Evolutionary conservation across 2,329 filamentous ascomycete genomes (phyloP).

Genomic region (Fusarium floridanum): DNA sequence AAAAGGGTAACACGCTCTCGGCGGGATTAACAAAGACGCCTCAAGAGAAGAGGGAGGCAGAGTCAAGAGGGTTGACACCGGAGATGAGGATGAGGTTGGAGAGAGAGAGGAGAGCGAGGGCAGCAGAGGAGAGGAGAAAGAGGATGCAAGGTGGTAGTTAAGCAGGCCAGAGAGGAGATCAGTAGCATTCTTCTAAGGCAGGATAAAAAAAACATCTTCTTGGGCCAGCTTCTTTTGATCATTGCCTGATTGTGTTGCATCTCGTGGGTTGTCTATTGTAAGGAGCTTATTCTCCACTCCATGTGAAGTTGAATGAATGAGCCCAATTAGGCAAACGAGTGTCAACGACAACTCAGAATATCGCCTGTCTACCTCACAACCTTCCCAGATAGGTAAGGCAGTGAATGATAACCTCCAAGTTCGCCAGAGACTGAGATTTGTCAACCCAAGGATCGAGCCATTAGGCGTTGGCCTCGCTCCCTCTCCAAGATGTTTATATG

Average conservation of each 20-base stretch:
- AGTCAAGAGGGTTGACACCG: slow-evolving; percentile 84
- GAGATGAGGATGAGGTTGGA: slow-evolving; percentile 89
- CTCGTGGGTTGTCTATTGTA: background rate
- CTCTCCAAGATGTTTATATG: background rate
- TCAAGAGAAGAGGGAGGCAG: slow-evolving; percentile 85
- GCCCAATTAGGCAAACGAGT: background rate
- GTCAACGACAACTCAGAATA: background rate
- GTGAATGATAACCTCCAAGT: background rate
- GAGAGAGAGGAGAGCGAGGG: slow-evolving; percentile 88
- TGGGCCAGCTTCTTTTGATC: background rate
- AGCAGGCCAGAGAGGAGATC: background rate
- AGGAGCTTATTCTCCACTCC: background rate
- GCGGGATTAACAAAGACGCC: slow-evolving; percentile 77
- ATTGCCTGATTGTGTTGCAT: background rate
- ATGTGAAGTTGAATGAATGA: background rate
- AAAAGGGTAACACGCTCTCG: slow-evolving; percentile 64
- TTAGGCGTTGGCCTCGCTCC: background rate
- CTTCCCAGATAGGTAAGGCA: background rate
- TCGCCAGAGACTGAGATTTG: background rate
- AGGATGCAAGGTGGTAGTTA: slow-evolving; percentile 60
- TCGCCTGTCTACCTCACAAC: background rate
- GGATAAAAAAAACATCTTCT: background rate
- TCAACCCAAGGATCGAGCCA: background rate
- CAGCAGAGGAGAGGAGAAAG: slow-evolving; percentile 88
- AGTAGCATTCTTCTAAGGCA: background rate